Evolutionary conservation across 78 protist genomes (phyloP).

Genomic region (Emiliania huxleyi): DNA sequence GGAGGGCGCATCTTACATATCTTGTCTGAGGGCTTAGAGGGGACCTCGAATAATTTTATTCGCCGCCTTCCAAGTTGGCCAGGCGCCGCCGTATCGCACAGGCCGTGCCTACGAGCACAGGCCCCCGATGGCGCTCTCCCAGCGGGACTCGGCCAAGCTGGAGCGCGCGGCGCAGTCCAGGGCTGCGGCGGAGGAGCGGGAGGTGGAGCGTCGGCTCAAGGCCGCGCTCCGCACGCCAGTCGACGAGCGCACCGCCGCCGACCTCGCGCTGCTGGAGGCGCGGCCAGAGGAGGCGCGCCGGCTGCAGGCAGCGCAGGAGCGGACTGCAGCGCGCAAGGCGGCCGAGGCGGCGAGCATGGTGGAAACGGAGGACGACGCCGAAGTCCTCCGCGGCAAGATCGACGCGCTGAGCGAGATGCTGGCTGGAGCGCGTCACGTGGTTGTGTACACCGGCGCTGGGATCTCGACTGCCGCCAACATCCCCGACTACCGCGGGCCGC

Average conservation of each 20-base stretch:
- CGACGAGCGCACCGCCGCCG: background rate
- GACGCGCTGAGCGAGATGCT: conserved; percentile 17
- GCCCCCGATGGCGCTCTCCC: too few species aligned
- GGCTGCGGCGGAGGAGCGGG: background rate
- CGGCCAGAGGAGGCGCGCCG: background rate
- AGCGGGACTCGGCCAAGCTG: background rate
- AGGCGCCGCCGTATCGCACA: too few species aligned
- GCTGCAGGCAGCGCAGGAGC: background rate
- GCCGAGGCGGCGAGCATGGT: background rate
- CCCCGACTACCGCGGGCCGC: conserved; percentile 63
- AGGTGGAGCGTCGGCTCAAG: background rate
- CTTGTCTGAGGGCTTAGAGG: too few species aligned
- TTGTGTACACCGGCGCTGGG: conserved; percentile 65
- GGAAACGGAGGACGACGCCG: conserved; percentile 40
- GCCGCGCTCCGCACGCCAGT: background rate
- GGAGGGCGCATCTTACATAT: too few species aligned
- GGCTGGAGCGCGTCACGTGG: background rate
- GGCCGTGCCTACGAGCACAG: too few species aligned
- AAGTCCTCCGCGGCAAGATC: background rate
- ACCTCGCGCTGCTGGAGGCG: background rate
- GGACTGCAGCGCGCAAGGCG: too few species aligned
- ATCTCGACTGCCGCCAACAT: conserved; percentile 46
- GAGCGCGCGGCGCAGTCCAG: background rate
- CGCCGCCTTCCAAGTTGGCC: too few species aligned
- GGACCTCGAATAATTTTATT: too few species aligned